Base-by-base conservation (phyloP, 1,139 yeast species). In the Kodamaea plutei region DNA sequence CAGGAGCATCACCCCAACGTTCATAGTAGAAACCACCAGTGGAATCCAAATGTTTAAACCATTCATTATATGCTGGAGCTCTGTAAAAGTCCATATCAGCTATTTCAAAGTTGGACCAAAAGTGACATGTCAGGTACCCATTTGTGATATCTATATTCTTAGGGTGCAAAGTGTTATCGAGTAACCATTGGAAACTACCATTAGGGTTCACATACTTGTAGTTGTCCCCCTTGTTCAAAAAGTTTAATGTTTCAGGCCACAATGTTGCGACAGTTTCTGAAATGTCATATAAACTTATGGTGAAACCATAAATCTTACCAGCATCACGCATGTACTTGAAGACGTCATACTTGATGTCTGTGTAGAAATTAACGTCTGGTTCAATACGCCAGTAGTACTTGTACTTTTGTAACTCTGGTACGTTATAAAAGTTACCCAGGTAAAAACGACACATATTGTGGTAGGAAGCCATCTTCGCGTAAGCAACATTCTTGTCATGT, bases 1-100 rank as follows among this genome's bases (percentile, higher is more conserved):
- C 89, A 0, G 95, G 95, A 0, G 95, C 95, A 56, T 84, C 95
- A 1, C 95, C 95, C 95, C 95, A 84, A 36, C 95, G 58, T 53
- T 85, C 95, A 47, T 84, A 84, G 51, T 83, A 85, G 48, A 84
- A 84, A 4, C 88, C 88, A 9, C 95, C 94, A 0, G 78, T 58
- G 4, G 64, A 43, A 40, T 85, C 94, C 24, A 85, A 61, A 48
- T 68, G 58, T 29, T 80, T 64, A 41, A 80, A 75, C 79, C 84
- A 85, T 12, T 64, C 61, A 24, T 63, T 59, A 52, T 85, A 85
- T 1, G 84, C 76, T 38, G 80, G 77, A 13, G 71, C 58, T 25
- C 95, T 61, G 59, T 68, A 84, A 45, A 85, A 85, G 43, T 84
- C 87, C 81, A 85, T 73, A 45, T 83, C 81, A 14, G 80, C 94